Evolutionary conservation across 495 filamentous ascomycete species (phyloP), one percentile per base, ranked within the genome.

Genomic region (Penicillium alfredii): DNA sequence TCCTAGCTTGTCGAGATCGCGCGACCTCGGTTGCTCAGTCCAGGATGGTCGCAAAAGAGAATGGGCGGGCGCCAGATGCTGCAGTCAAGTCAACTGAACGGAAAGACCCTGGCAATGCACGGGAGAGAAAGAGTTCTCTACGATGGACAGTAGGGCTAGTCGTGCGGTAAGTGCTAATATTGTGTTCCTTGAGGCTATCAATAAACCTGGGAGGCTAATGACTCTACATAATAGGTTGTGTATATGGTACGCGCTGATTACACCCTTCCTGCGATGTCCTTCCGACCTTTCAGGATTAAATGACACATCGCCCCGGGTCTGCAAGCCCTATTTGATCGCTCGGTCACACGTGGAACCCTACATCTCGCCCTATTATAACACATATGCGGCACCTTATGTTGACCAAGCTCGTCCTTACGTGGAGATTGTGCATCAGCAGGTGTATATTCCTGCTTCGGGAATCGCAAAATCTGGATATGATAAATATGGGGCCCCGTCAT

Each of bases 161-260:
- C 19, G 73, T 79, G 6, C 77, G 85, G 84, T 87, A 73, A 47
- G 68, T 52, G 40, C 16, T 6, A 6, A 10, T 25, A n/a, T n/a
- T n/a, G n/a, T n/a, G n/a, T n/a, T n/a, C n/a, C n/a, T n/a, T n/a
- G n/a, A n/a, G n/a, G n/a, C n/a, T n/a, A n/a, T n/a, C n/a, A n/a
- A n/a, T n/a, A n/a, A n/a, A n/a, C n/a, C n/a, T n/a, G n/a, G n/a
- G n/a, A n/a, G n/a, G n/a, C n/a, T n/a, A n/a, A n/a, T n/a, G 5
- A 25, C 5, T 25, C 23, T 8, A 25, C 5, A n/a, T n/a, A n/a
- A n/a, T 36, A 96, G 90, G 44, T 56, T 95, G 1, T 55, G 81
- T 35, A 78, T 84, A 6, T 99, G 92, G 92, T 95, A 93, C 53
- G 70, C 77, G 1, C 75, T 94, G 32, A 51, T 86, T 37, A 92